phyloP scores from a whole-genome alignment of 1,139 yeast genomes.

The Lodderomyces oxycetoniae region DNA sequence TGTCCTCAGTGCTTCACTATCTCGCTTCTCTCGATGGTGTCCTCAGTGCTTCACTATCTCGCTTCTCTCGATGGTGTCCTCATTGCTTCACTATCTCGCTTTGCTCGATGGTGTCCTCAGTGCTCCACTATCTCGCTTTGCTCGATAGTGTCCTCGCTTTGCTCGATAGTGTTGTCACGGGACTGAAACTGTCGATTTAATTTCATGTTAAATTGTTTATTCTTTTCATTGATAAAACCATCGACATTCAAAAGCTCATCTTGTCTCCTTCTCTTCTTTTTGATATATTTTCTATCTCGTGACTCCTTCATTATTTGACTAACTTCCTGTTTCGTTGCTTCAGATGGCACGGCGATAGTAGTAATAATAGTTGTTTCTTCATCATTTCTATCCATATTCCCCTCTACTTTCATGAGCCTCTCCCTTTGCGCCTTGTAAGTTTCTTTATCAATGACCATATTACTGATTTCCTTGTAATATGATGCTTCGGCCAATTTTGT shows the following conservation, averaged over 20 bases:
- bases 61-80: too few species aligned
- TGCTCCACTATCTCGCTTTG: too few species aligned
- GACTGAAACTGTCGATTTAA: slow-evolving; percentile 56
- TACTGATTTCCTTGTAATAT: slow-evolving; percentile 44
- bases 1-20: too few species aligned
- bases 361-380: slow-evolving; percentile 1
- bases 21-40: too few species aligned
- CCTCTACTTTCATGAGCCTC: slow-evolving; percentile 29
- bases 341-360: slow-evolving; percentile 1
- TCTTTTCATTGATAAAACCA: slow-evolving; percentile 63
- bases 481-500: slow-evolving; percentile 52
- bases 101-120: too few species aligned
- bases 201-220: slow-evolving; percentile 73
- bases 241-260: slow-evolving; percentile 37
- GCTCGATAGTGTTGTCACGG: too few species aligned
- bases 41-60: too few species aligned
- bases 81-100: too few species aligned
- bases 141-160: too few species aligned
- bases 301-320: slow-evolving; percentile 36
- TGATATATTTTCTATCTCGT: slow-evolving; percentile 25
- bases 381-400: slow-evolving; percentile 19
- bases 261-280: slow-evolving; percentile 24
- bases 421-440: slow-evolving; percentile 30
- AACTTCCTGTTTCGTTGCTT: slow-evolving; percentile 18
- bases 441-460: slow-evolving; percentile 37